Evolutionary conservation across 73 alveolate genomes (phyloP), one percentile per base, ranked within the genome.

Genomic region (Paramecium octaurelia): DNA sequence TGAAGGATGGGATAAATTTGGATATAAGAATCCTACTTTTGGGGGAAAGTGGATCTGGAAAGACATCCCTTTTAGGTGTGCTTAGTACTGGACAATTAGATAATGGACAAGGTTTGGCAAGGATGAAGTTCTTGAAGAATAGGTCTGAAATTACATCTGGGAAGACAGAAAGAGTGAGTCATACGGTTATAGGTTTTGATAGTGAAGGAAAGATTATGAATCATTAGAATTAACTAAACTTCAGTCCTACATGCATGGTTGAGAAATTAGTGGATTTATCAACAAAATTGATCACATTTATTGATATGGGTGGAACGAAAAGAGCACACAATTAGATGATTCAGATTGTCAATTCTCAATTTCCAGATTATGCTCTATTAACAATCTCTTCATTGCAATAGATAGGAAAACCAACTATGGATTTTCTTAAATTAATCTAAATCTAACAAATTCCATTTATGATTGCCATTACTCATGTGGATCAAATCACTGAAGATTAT

Each of bases 251-350:
- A 21, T 44, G 91, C 14, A 80, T 48, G 75, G 75, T 80, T 0
- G 75, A 80, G 20, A 44, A 80, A 42, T 8, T 80, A 24, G 44
- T 80, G 0, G 91, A 80, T 44, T 35, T 44, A 20, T 43, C 91
- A 11, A 42, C 91, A 3, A 80, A 80, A 46, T 9, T 80, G 16
- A 80, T 98, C 36, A 98, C 98, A 54, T 96, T 98, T 94, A 97
- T 97, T 95, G 99, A 98, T 96, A 96, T 98, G 92, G 99, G 99
- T 34, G 99, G 99, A 10, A 94, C 95, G 59, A 97, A 94, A 87
- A 98, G 97, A 85, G 98, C 96, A 76, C 95, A 93, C 44, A 97
- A 98, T 93, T 96, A 98, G 21, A 92, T 98, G 92, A 92, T 95
- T 40, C 31, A 94, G 40, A 97, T 98, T 57, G 92, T 98, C 69